Percentiles rank a stretch among this genome's conserved stretches.
Conservation (phyloP, 805 yeast genomes). For the Wickerhamiella shivajii region DNA sequence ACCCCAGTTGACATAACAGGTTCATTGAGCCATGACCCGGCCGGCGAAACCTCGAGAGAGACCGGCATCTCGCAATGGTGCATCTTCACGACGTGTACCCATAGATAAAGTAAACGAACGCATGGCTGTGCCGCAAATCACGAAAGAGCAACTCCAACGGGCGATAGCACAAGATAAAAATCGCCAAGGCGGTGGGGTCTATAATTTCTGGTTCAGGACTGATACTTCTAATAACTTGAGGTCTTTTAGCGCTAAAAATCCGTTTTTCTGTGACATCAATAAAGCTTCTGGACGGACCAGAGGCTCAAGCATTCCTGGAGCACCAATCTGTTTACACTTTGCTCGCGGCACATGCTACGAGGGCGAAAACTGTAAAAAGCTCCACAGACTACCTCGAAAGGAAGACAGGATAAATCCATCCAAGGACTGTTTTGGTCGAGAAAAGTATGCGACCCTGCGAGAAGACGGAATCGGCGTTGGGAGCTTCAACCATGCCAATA, state of each 20-base stretch:
- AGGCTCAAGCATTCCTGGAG: slow-evolving; percentile 52
- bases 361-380: slow-evolving; percentile 61
- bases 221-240: too few relatives aligned
- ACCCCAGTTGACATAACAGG: too few relatives aligned
- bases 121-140: slow-evolving; percentile 8
- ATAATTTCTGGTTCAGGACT: slow-evolving; percentile 63
- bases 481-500: slow-evolving; percentile 49
- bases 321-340: slow-evolving; percentile 65
- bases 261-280: slow-evolving; percentile 42
- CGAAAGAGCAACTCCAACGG: neutral
- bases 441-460: slow-evolving; percentile 61
- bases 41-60: too few relatives aligned
- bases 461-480: slow-evolving; percentile 97
- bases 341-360: slow-evolving; percentile 78
- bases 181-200: slow-evolving; percentile 52
- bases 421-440: slow-evolving; percentile 86
- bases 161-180: neutral
- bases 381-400: slow-evolving; percentile 73
- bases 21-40: too few relatives aligned
- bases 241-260: slow-evolving; percentile 35
- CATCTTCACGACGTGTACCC: too few relatives aligned
- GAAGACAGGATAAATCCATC: slow-evolving; percentile 34
- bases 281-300: slow-evolving; percentile 63
- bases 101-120: too few relatives aligned
- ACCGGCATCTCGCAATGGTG: too few relatives aligned